Conservation (phyloP, 805 yeast species). For the Naumovozyma dairenensis region DNA sequence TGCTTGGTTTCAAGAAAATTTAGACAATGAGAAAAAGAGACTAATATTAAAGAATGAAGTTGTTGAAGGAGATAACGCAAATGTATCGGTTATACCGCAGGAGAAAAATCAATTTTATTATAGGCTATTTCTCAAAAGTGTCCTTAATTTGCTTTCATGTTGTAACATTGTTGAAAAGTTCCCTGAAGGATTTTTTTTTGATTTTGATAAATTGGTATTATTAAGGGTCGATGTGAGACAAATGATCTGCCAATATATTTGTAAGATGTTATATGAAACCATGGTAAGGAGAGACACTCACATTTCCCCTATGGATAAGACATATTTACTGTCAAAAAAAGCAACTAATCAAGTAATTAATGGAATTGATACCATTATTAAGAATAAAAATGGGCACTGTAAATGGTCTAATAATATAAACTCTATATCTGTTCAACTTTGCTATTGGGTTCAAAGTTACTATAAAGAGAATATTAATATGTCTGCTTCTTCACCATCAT, state of each 20-base stretch:
- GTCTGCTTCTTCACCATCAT: background rate
- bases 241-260: conserved; percentile 67
- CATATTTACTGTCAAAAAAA: conserved; percentile 30
- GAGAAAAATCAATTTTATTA: no score
- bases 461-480: conserved; percentile 16
- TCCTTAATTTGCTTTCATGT: conserved; percentile 60
- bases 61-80: no score
- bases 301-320: conserved; percentile 25
- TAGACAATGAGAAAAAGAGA: conserved; percentile 13
- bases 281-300: conserved; percentile 34
- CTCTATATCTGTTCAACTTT: conserved; percentile 51
- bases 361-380: conserved; percentile 67
- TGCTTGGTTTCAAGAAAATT: conserved; percentile 47
- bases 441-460: conserved; percentile 23
- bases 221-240: conserved; percentile 81
- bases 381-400: conserved; percentile 76
- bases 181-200: conserved; percentile 77
- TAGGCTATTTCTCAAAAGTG: conserved; percentile 38
- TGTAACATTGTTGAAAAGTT: conserved; percentile 73
- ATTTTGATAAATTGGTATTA: conserved; percentile 66
- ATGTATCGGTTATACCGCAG: conserved; percentile 9
- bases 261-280: conserved; percentile 64
- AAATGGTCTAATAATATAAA: conserved; percentile 83
- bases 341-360: conserved; percentile 44
- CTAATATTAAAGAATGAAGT: conserved; percentile 4